A percentile compares a stretch with the other conserved stretches of the same genome.
These are phyloP conservation scores for Hygrophorus russula DNA, from an alignment of 768 basidiomycete species.

Conservation along the genomic window DNA sequence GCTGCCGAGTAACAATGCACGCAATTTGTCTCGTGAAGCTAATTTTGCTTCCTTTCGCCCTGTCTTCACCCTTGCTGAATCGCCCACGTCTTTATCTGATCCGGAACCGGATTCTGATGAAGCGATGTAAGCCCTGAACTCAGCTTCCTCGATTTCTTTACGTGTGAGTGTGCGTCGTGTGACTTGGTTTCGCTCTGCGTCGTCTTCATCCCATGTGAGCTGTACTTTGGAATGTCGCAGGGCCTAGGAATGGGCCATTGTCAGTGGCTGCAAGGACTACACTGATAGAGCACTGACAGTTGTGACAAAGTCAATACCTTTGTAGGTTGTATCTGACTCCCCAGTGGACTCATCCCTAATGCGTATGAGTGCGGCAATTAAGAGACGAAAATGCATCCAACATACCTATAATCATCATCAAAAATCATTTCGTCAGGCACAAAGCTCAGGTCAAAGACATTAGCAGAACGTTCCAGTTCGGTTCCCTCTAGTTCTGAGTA, in stretches of 20 bases:
- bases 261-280: background rate
- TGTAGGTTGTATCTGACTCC: conserved; percentile 47
- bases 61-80: conserved; percentile 11
- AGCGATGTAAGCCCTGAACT: conserved; percentile 75
- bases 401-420: conserved; percentile 63
- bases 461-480: conserved; percentile 93
- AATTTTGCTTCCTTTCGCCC: conserved; percentile 25
- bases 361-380: background rate
- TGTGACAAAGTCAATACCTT: conserved; percentile 82
- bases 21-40: conserved; percentile 54
- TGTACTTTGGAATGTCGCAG: conserved; percentile 97
- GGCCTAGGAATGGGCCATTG: conserved; percentile 39
- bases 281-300: conserved; percentile 49
- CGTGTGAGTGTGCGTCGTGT: conserved; percentile 70
- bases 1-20: conserved; percentile 63
- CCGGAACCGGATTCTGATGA: conserved; percentile 60
- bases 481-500: conserved; percentile 85
- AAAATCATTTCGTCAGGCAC: conserved; percentile 87
- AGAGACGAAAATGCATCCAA: background rate
- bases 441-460: conserved; percentile 90
- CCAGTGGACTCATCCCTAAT: conserved; percentile 76
- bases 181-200: conserved; percentile 71
- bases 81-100: conserved; percentile 27
- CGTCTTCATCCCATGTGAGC: conserved; percentile 97
- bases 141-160: conserved; percentile 85